Conservation (phyloP, 331 rosid genomes). For the Erythrophleum ivorense region DNA sequence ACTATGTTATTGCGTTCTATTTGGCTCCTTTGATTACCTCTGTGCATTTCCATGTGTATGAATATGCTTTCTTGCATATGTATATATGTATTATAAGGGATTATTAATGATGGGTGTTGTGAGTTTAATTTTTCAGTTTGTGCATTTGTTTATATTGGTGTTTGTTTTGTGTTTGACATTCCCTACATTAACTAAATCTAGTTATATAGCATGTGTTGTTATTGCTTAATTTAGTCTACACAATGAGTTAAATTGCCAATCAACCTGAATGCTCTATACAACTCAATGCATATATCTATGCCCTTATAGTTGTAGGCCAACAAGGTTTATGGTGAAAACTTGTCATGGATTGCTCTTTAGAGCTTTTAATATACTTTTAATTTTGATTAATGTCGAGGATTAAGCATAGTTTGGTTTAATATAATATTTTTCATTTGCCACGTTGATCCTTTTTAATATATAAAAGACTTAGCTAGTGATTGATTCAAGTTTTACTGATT, state of each 20-base stretch:
- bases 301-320: not conserved
- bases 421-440: too few species aligned
- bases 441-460: too few species aligned
- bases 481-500: too few species aligned
- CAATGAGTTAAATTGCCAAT: not conserved
- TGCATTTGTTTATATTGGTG: not conserved
- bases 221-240: not conserved
- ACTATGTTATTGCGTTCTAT: not conserved
- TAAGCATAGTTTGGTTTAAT: not conserved
- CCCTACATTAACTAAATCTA: not conserved
- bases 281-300: not conserved
- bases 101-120: not conserved
- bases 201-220: not conserved
- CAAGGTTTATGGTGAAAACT: not conserved
- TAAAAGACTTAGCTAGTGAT: too few species aligned
- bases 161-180: not conserved
- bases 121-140: slow-evolving; percentile 19
- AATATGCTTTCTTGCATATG: not conserved
- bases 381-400: not conserved
- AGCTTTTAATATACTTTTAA: not conserved
- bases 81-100: not conserved
- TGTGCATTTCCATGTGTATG: not conserved
- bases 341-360: not conserved
- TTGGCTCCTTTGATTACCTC: not conserved
- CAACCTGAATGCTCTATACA: not conserved